phyloP scores from a whole-genome alignment of 2,329 filamentous ascomycete genomes.

The Aspergillus sp. region DNA sequence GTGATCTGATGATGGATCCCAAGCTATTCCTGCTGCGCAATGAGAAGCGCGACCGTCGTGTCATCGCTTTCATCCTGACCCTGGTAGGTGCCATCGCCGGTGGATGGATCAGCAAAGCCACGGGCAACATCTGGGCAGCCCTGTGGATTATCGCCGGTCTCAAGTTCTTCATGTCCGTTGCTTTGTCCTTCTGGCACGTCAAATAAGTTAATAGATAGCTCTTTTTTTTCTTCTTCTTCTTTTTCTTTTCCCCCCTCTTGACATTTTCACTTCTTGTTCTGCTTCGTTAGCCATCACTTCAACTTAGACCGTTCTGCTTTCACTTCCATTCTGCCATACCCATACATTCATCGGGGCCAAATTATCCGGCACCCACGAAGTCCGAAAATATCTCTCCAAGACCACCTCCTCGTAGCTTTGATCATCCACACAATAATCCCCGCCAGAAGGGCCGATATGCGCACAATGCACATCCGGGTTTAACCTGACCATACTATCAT shows the following conservation, averaged over 20 bases:
- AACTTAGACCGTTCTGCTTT: too few species aligned
- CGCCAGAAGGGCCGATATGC: slow-evolving; percentile 31
- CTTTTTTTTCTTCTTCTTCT: background rate
- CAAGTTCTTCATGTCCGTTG: slow-evolving; percentile 22
- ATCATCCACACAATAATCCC: slow-evolving; percentile 33
- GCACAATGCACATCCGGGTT: slow-evolving; percentile 29
- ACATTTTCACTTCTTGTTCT: too few species aligned
- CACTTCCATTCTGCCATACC: slow-evolving; percentile 1
- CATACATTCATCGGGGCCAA: slow-evolving; percentile 25
- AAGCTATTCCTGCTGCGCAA: slow-evolving; percentile 30
- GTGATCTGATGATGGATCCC: slow-evolving; percentile 33
- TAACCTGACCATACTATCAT: slow-evolving; percentile 33
- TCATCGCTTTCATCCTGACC: slow-evolving; percentile 29
- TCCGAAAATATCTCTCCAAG: slow-evolving; percentile 25
- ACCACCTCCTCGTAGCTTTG: slow-evolving; percentile 26
- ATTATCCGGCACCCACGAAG: slow-evolving; percentile 27
- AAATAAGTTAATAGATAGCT: background rate
- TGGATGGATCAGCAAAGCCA: slow-evolving; percentile 32
- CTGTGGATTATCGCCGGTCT: slow-evolving; percentile 30
- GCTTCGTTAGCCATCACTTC: too few species aligned
- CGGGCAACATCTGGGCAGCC: slow-evolving; percentile 23
- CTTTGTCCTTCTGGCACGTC: slow-evolving; percentile 26
- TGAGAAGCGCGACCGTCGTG: slow-evolving; percentile 30
- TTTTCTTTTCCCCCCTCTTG: background rate
- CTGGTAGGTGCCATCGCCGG: slow-evolving; percentile 31